Evolutionary conservation across 1,284 basidiomycete species (phyloP), one percentile per base, ranked within the genome.

Genomic region (Cutaneotrichosporon dermatis): DNA sequence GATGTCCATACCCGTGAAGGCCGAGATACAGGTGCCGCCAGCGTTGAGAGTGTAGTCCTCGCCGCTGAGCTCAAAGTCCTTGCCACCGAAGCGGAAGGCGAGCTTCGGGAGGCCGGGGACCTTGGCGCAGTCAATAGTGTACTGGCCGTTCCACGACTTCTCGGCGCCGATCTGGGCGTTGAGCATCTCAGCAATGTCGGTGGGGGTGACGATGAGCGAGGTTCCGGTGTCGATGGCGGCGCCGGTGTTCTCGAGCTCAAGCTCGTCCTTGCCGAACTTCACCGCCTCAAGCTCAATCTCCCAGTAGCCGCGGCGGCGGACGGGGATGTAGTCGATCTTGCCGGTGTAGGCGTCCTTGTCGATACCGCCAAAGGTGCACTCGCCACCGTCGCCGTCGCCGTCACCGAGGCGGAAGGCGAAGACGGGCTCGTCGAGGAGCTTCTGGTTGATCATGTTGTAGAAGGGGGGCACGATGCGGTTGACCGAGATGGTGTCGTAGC

Each of bases 271-370:
- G 58, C 92, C 94, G 62, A 97, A 93, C 6, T 80, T 74, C 59
- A 97, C 84, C 76, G 87, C 87, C 79, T 91, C 83, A 34, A 99
- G 86, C 77, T 94, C 92, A 59, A 98, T 92, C 77, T 97, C 92
- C 96, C 96, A 99, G 82, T 99, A 99, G 7, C 93, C 96, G 83
- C 91, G 93, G 73, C 93, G 86, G 71, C 94, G 89, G 60, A 99
- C 83, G 58, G 96, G 95, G 35, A 90, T 91, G 72, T 98, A 99
- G 46, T 79, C 76, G 63, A 99, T 84, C 75, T 88, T 83, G 77
- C 95, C 96, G 12, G 79, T 84, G 82, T 89, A 98, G 56, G 90
- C 89, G 42, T 71, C 72, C 35, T 81, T 64, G 78, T 99, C 94
- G 64, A 97, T 84, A 54, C 95, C 96, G 73, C 96, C 96, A 70